These are phyloP conservation scores for Trypanosoma cruzi DNA, from an alignment of 208 protist genomes.

Conservation along the genomic window DNA sequence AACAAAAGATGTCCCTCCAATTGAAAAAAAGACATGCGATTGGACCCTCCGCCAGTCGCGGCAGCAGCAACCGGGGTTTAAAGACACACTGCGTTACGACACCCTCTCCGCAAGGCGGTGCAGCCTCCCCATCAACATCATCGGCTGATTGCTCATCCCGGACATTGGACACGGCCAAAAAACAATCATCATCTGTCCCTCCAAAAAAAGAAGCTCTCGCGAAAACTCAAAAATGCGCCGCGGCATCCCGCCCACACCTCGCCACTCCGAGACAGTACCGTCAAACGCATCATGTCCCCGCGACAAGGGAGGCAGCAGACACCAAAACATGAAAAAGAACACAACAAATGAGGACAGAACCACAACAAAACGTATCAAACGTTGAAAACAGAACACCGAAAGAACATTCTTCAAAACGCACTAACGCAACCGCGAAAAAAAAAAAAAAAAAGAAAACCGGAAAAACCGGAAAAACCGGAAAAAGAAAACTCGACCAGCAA, in stretches of 20 bases:
- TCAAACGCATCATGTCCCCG: background rate
- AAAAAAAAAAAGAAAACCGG: no score
- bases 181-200: conserved; percentile 18
- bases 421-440: no score
- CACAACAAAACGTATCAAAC: no score
- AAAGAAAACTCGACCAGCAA: no score
- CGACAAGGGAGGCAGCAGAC: background rate
- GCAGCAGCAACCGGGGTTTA: no score
- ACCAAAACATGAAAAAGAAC: background rate
- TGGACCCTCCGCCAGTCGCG: background rate
- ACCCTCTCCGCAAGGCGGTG: conserved; percentile 19
- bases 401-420: no score
- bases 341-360: no score
- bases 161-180: conserved; percentile 27
- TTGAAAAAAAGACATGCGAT: conserved; percentile 4
- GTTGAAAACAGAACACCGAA: no score
- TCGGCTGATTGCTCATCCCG: conserved; percentile 42
- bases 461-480: no score
- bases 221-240: conserved; percentile 29
- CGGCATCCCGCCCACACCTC: conserved; percentile 12
- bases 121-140: conserved; percentile 27
- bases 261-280: background rate
- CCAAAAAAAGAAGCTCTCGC: background rate
- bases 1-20: conserved; percentile 36
- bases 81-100: background rate